Evolutionary conservation across 1,139 yeast genomes (phyloP).

Genomic region (Saccharomyces hybrid): DNA sequence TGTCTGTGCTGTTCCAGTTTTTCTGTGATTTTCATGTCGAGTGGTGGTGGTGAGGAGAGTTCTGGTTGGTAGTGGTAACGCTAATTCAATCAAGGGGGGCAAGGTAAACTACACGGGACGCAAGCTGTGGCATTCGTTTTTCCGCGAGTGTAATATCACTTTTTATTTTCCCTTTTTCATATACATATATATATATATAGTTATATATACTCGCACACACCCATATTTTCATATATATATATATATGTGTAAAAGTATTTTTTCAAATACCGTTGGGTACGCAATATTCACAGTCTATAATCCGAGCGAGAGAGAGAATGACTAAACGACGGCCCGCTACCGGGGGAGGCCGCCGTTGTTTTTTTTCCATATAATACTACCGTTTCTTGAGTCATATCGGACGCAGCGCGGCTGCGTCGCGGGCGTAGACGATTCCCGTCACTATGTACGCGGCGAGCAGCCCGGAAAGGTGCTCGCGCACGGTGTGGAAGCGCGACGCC

Average conservation of each 20-base stretch:
- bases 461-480: slow-evolving; percentile 42
- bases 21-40: slow-evolving; percentile 34
- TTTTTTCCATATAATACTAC: background rate
- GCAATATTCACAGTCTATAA: slow-evolving; percentile 1
- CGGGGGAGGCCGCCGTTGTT: background rate
- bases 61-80: background rate
- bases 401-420: background rate
- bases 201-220: background rate
- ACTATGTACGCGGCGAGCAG: slow-evolving; percentile 25
- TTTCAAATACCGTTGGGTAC: background rate
- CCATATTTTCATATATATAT: background rate
- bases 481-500: slow-evolving; percentile 60
- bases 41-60: background rate
- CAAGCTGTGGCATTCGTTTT: background rate
- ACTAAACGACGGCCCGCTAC: slow-evolving; percentile 1
- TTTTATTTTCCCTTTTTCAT: background rate
- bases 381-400: background rate
- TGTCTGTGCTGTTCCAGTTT: slow-evolving; percentile 32
- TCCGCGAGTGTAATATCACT: background rate
- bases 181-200: background rate
- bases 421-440: slow-evolving; percentile 12
- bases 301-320: background rate
- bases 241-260: too few relatives aligned
- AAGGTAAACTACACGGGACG: background rate
- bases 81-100: background rate